Evolutionary conservation across 345 rosid genomes (phyloP), one percentile per base, ranked within the genome.

Genomic region (Citrus mangshanensis): DNA sequence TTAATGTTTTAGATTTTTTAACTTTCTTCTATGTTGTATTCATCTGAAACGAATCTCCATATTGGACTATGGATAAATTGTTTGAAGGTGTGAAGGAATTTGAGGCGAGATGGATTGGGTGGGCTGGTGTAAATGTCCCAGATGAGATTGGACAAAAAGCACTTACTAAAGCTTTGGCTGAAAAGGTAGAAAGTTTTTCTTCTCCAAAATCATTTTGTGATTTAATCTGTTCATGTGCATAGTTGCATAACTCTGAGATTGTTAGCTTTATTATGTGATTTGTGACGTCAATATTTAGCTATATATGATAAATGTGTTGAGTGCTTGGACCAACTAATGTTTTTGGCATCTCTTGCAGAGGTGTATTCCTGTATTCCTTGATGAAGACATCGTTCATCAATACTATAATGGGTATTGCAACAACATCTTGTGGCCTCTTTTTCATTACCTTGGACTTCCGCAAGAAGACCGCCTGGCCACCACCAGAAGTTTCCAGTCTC

Each of bases 101-200:
- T 68, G 99, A 97, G 81, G 98, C 98, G 18, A 94, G 95, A 84
- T 97, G 99, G 99, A 97, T 97, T 69, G 99, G 99, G 61, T 97
- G 98, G 99, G 99, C 99, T 73, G 99, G 99, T 13, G 99, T 97
- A 28, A 94, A 97, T 86, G 99, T 97, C 74, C 98, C 99, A 8
- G 99, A 97, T 81, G 95, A 93, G 79, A 87, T 86, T 75, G 99
- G 99, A 16, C 99, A 94, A 88, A 88, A 83, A 77, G 97, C 99
- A 73, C 94, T 97, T n/a, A 93, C 88, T 30, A 91, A 92, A 85
- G 97, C 98, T 83, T 88, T 97, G 85, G 98, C 98, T 78, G 98
- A 94, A 79, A 97, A 94, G 91, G 99, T 93, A 82, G 24, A 63
- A n/a, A 27, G 18, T 73, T 65, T 24, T 63, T 54, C 58, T 2